Evolutionary conservation across 345 rosid species (phyloP), one percentile per base, ranked within the genome.

Genomic region (Arabidopsis arenosa): DNA sequence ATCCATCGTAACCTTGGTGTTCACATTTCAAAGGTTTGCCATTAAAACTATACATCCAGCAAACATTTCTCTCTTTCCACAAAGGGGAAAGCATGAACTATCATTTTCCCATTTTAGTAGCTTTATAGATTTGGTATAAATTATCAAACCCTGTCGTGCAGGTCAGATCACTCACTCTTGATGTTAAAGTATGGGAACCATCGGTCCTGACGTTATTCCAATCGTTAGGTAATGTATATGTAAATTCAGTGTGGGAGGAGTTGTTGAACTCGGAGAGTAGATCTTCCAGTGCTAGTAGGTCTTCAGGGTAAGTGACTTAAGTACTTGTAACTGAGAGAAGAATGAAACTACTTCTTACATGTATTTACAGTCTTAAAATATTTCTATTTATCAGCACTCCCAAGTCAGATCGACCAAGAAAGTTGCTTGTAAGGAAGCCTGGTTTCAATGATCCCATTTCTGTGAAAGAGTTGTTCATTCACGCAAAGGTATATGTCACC

Each of bases 171-270:
- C 83, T 90, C 65, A 90, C 86, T 41, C 96, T 88, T 65, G 93
- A 90, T 71, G 90, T 90, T 47, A 90, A 86, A 84, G 96, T 84
- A 64, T 88, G 96, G 96, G 92, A 89, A 67, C 90, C 91, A 51
- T 91, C 94, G 18, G 86, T 91, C 33, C 62, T 91, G 83, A 80
- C 80, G 68, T 70, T 91, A 64, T 91, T 91, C 85, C 92, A 87
- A 49, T 84, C 94, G 65, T 80, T 91, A 75, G 94, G 97, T 59
- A 89, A 91, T 53, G 13, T 74, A 51, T 85, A 78, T 80, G 88
- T 87, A 47, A 91, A 91, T 80, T 83, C 90, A n/a, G 70, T 91
- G 56, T 89, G 94, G 97, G 97, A 91, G 82, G 97, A 86, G 79
- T 61, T 84, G 78, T 57, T 86, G 80, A 80, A 80, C 39, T 60